These are phyloP conservation scores for Epithele typhae DNA, from an alignment of 768 basidiomycete species.

Conservation along the genomic window DNA sequence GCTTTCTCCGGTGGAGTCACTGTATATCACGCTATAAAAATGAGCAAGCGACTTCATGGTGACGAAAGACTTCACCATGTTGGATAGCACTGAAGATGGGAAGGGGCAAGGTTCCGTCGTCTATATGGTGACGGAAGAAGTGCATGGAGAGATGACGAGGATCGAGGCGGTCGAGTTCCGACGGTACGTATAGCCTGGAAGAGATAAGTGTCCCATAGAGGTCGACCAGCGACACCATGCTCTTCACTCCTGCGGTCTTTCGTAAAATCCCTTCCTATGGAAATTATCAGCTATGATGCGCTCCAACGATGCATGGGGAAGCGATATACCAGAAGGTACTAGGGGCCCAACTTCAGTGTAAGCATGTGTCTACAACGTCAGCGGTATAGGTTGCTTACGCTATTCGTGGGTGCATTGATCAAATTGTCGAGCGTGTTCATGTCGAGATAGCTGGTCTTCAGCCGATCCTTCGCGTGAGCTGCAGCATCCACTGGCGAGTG, in stretches of 20 bases:
- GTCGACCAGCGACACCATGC: conserved; percentile 22
- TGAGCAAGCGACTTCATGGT: not conserved
- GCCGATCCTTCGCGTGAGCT: conserved; percentile 18
- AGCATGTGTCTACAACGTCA: not conserved
- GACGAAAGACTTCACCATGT: conserved; percentile 11
- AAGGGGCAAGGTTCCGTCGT: conserved; percentile 19
- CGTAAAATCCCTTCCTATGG: conserved; percentile 17
- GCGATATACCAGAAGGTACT: conserved; percentile 22
- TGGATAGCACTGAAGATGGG: conserved; percentile 25
- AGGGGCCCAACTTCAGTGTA: not conserved
- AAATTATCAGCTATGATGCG: not conserved
- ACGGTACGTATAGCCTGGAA: conserved; percentile 21
- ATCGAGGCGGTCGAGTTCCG: conserved; percentile 15
- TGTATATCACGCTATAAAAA: not conserved
- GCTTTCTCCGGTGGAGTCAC: conserved; percentile 13
- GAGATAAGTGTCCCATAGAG: conserved; percentile 22
- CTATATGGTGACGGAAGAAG: conserved; percentile 17
- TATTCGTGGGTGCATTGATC: conserved; percentile 21
- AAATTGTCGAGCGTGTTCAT: conserved; percentile 21
- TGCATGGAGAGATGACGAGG: conserved; percentile 21
- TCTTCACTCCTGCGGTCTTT: conserved; percentile 19
- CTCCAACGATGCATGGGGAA: too few species aligned
- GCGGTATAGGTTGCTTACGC: conserved; percentile 4
- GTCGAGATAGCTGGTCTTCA: conserved; percentile 21
- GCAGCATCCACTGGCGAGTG: conserved; percentile 7